phyloP scores from a whole-genome alignment of 78 protist genomes.

The Trichosphaerium sp. region DNA sequence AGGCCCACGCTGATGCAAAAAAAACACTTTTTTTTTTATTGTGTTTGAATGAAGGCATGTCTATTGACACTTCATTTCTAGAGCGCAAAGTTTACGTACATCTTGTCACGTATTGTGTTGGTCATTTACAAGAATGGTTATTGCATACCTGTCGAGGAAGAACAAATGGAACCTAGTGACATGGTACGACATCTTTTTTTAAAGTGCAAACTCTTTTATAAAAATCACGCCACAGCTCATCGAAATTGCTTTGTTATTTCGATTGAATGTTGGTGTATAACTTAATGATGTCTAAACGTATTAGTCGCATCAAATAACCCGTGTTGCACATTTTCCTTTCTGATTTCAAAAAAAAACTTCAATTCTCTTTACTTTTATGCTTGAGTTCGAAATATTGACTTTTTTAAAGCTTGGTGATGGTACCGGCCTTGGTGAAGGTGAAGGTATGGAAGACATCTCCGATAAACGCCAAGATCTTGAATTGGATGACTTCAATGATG shows the following conservation, averaged over 20 bases:
- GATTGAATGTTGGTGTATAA: slow-evolving; percentile 12
- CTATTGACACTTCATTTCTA: slow-evolving; percentile 7
- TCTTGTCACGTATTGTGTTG: slow-evolving; percentile 20
- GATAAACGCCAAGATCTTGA: slow-evolving; percentile 33
- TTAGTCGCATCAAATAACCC: too few species aligned
- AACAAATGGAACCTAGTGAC: slow-evolving; percentile 6
- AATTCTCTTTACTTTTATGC: too few species aligned
- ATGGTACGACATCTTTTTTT: slow-evolving; percentile 10
- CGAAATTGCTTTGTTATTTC: too few species aligned
- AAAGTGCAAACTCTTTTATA: too few species aligned
- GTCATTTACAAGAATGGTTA: slow-evolving; percentile 50
- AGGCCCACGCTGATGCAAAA: too few species aligned
- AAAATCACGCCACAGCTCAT: too few species aligned
- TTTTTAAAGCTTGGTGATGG: too few species aligned
- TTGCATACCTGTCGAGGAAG: slow-evolving; percentile 31
- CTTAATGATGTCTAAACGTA: slow-evolving; percentile 44
- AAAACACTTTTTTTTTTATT: too few species aligned
- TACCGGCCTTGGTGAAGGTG: slow-evolving; percentile 77
- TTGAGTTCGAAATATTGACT: too few species aligned
- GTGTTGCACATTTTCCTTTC: too few species aligned
- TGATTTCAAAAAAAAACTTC: too few species aligned
- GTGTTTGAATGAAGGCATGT: slow-evolving; percentile 17
- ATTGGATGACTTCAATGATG: slow-evolving; percentile 29
- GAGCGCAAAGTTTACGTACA: slow-evolving; percentile 22
- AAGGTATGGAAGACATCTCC: slow-evolving; percentile 69